phyloP scores from a whole-genome alignment of 2,329 filamentous ascomycete genomes.

The Calonectria fujianensis region DNA sequence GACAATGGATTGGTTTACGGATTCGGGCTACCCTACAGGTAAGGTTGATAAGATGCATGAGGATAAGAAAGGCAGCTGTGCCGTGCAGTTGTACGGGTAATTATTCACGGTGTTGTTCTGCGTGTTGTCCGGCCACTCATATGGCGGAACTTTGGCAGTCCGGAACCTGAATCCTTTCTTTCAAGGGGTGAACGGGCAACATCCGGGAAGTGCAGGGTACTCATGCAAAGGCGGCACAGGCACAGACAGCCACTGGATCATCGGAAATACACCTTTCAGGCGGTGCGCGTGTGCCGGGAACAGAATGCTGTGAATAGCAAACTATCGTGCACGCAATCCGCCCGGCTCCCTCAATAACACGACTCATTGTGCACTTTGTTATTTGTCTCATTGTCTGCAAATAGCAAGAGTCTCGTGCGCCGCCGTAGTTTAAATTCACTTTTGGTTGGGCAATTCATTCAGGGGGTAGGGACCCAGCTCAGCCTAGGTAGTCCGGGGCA shows the following conservation, averaged over 20 bases:
- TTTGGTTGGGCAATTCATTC: slow-evolving; percentile 32
- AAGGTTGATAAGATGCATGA: slow-evolving; percentile 23
- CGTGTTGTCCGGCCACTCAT: slow-evolving; percentile 38
- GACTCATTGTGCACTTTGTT: slow-evolving; percentile 12
- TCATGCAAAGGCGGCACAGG: slow-evolving; percentile 31
- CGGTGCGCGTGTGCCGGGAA: not conserved
- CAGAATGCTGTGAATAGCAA: slow-evolving; percentile 8
- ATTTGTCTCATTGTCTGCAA: slow-evolving; percentile 29
- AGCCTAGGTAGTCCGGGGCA: slow-evolving; percentile 33
- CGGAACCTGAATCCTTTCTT: slow-evolving; percentile 9
- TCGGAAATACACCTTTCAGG: not conserved
- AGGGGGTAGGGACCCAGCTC: slow-evolving; percentile 28
- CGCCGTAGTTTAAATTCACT: slow-evolving; percentile 27
- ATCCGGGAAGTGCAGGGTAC: slow-evolving; percentile 24
- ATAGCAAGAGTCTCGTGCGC: slow-evolving; percentile 26
- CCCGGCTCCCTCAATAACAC: not conserved
- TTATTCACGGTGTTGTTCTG: slow-evolving; percentile 26
- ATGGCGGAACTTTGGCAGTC: slow-evolving; percentile 10
- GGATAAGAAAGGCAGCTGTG: slow-evolving; percentile 22
- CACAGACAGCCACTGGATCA: slow-evolving; percentile 25
- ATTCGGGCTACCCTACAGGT: slow-evolving; percentile 38
- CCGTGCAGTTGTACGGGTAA: slow-evolving; percentile 14
- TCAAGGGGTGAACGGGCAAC: slow-evolving; percentile 32
- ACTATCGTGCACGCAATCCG: not conserved
- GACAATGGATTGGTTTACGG: slow-evolving; percentile 49